Evolutionary conservation across 2,329 filamentous ascomycete genomes (phyloP).

Genomic region (Neopestalotiopsis sp.): DNA sequence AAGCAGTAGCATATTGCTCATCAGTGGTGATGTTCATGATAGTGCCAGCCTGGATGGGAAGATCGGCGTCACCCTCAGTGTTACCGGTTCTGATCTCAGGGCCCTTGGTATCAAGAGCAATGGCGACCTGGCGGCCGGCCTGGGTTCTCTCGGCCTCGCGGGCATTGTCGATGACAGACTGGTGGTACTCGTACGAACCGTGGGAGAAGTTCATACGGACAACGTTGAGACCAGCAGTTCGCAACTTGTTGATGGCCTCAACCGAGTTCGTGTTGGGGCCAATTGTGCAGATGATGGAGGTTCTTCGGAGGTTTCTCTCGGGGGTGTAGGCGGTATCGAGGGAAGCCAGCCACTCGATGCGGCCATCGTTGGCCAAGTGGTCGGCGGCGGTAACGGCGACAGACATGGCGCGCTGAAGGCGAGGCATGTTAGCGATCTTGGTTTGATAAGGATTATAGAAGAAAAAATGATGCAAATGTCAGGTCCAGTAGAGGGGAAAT

Average conservation of each 20-base stretch:
- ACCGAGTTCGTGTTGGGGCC: constrained; percentile 99
- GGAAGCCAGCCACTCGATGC: constrained; percentile 67
- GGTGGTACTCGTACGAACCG: constrained; percentile 94
- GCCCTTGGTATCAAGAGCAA: constrained; percentile 81
- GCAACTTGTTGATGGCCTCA: constrained; percentile 94
- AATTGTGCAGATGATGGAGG: constrained; percentile 98
- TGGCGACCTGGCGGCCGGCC: constrained; percentile 86
- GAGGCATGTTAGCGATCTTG: constrained; percentile 17
- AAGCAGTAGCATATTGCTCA: constrained; percentile 83
- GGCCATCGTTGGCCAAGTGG: constrained; percentile 79
- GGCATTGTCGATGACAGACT: constrained; percentile 96
- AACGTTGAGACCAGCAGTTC: constrained; percentile 90
- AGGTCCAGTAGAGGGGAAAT: neutral
- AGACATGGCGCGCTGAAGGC: constrained; percentile 25
- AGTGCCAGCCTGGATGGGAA: constrained; percentile 82
- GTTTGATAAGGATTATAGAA: neutral
- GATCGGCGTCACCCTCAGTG: constrained; percentile 84
- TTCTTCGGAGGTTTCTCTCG: constrained; percentile 89
- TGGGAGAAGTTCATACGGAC: constrained; percentile 99
- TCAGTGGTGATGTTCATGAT: constrained; percentile 97
- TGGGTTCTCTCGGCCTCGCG: constrained; percentile 81
- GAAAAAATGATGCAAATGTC: neutral
- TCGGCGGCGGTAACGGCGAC: constrained; percentile 75
- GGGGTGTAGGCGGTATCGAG: constrained; percentile 91
- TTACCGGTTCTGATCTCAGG: constrained; percentile 68